Base-by-base conservation (phyloP, 2,329 filamentous ascomycete species). In the Lizonia empirigonia region DNA sequence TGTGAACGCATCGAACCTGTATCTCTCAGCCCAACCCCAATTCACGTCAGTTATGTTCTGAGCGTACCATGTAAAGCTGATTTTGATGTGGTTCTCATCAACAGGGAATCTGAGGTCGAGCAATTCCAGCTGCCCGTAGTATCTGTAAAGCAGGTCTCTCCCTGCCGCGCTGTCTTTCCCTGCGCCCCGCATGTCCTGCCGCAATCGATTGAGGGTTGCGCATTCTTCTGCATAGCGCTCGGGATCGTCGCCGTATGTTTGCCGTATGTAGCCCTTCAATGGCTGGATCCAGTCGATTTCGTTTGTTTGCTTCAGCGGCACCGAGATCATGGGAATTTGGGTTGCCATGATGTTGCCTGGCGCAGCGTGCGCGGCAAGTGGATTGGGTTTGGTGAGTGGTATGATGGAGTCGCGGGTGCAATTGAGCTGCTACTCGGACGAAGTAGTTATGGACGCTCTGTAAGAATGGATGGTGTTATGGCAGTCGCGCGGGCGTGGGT, bases 51-150 rank as follows among this genome's bases (percentile, higher is more conserved):
- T 35, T 10, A 13, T 19, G 5, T 39, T 15, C 19, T 13, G 6
- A 13, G 60, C 77, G 57, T 83, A 96, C 94, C 94, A 99, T 59
- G 93, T 97, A 72, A 99, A 99, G 7, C 90, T 90, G 67, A 99
- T 96, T 78, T 97, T 97, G 78, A 99, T 97, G 71, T 99, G 93
- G 69, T 96, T 94, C 78, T 99, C 94, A 65, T 99, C 94, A 36
- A 99, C 91, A 0, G 95, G 95, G 70, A 99, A 99, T 55, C 94
- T 84, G 67, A 99, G 78, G 74, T 99, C 94, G 56, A 99, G 79
- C 44, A 99, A 81, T 77, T 99, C 94, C 52, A 99, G 83, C 77
- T 99, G 94, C 32, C 93, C 94, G 72, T 99, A 99, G 77, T 99
- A 99, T 71, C 94, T 85, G 74, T 99, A 99, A 41, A 99, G 79